Base-by-base conservation (phyloP, 805 yeast genomes). In the Hemisphaericaspora nanyangensis region DNA sequence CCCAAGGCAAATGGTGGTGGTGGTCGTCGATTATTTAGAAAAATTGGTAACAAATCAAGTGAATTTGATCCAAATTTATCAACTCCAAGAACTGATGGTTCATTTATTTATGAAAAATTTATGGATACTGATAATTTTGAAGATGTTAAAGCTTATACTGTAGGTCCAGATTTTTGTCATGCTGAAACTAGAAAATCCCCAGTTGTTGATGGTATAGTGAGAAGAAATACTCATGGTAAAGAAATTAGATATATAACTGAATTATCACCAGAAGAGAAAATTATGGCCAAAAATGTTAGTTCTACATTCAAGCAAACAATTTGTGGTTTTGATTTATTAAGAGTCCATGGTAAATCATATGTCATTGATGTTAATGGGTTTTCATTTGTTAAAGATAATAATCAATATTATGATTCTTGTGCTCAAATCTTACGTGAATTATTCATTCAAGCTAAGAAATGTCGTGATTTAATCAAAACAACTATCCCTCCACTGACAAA, bases 141-240 rank as follows among this genome's bases (percentile, higher is more conserved):
- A 65, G 99, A 93, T 61, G 99, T 93, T 46, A 93, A 93, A 64
- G 98, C 98, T 0, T 93, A 93, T 60, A 93, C 99, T 1, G 98
- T 93, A 4, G 98, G 99, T 1, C 79, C 83, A 3, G 68, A 68
- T 15, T 93, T 77, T 55, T 93, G 99, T 58, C 99, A 93, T 61
- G 99, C 99, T 0, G 99, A 93, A 58, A 93, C 99, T 1, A 76
- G 99, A 55, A 93, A 93, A 60, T 88, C 96, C 0, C 99, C 99
- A 1, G 99, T 93, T 3, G 99, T 93, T n/a, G 99, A 93, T 65
- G 99, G 99, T 34, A 86, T 93, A 42, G 99, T 93, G 18, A 76
- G 97, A 55, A 77, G 99, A 60, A 93, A 93, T 57, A 90, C 98
- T 1, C 95, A 90, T 54, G 99, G 99, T 34, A 93, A 93, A 60